Conservation (phyloP, 2,329 filamentous ascomycete genomes). For the Diaporthe australafricana region DNA sequence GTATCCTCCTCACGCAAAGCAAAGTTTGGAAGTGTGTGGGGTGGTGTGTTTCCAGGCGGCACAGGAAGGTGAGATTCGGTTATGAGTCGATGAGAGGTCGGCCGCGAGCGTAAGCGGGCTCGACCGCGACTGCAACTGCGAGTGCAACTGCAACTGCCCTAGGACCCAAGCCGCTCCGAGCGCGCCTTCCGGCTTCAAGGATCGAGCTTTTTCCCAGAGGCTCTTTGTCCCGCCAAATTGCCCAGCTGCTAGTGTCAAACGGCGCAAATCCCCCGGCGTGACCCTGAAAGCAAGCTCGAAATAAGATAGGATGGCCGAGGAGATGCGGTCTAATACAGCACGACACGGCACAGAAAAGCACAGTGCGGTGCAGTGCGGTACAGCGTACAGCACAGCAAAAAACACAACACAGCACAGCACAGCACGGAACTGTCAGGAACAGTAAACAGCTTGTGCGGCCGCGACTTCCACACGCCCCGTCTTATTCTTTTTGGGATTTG, state of each 20-base stretch:
- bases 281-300: background rate
- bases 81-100: background rate
- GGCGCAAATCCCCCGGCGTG: conserved; percentile 4
- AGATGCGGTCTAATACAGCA: conserved; percentile 2
- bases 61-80: background rate
- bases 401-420: background rate
- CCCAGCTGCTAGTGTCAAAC: conserved; percentile 29
- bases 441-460: conserved; percentile 9
- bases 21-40: background rate
- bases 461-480: background rate
- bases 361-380: background rate
- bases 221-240: conserved; percentile 26
- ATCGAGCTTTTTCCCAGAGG: conserved; percentile 5
- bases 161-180: background rate
- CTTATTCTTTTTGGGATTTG: conserved; percentile 10
- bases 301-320: conserved; percentile 7
- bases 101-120: conserved; percentile 4
- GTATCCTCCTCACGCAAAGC: background rate
- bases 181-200: conserved; percentile 20
- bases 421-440: background rate
- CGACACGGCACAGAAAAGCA: conserved; percentile 7
- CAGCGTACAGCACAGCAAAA: background rate
- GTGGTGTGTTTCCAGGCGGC: background rate
- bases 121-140: background rate
- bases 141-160: conserved; percentile 1